Base-by-base conservation (phyloP, 257 asterid species). In the Scutellaria galericulata region DNA sequence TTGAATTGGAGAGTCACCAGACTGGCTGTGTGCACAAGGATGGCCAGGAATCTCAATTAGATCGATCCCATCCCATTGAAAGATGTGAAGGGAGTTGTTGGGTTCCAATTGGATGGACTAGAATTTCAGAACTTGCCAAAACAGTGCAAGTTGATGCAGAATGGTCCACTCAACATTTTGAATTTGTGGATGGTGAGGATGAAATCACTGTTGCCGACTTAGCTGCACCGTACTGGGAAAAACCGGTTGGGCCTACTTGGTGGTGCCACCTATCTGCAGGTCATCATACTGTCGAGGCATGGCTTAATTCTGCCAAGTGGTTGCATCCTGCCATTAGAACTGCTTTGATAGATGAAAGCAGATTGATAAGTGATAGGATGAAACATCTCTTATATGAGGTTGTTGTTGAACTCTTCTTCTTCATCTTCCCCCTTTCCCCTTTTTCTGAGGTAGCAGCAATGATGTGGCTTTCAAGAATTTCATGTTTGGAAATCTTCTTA, bases 201-300 rank as follows among this genome's bases (percentile, higher is more conserved):
- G 97, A 86, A 54, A 73, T 89, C 60, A 87, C 96, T 50, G 98
- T 93, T 79, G 96, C 98, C 7, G 97, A 91, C 61, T 77, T 91
- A 73, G 98, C 91, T 68, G 93, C 94, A 61, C 98, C 98, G 4
- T 93, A 91, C 76, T 91, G 98, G 98, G 96, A 93, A 78, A 84
- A 82, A 22, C 89, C 97, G 5, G 95, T 81, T 64, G 98, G 98
- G 78, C 98, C 97, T 18, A 87, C 83, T 55, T 93, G 98, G 98
- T 93, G 98, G 98, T 93, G 96, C 83, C 98, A 93, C 82, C 83
- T 93, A 71, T 73, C 90, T 81, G 97, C 97, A 6, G 96, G 91
- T 66, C 90, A 93, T 80, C 91, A 94, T 40, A 66, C 56, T 52
- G 83, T 88, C 3, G 93, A 89, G 61, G 84, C 96, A 45, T 93